Conservation (phyloP, 192 early-diverging fungal species). For the Coemansia sp. region DNA sequence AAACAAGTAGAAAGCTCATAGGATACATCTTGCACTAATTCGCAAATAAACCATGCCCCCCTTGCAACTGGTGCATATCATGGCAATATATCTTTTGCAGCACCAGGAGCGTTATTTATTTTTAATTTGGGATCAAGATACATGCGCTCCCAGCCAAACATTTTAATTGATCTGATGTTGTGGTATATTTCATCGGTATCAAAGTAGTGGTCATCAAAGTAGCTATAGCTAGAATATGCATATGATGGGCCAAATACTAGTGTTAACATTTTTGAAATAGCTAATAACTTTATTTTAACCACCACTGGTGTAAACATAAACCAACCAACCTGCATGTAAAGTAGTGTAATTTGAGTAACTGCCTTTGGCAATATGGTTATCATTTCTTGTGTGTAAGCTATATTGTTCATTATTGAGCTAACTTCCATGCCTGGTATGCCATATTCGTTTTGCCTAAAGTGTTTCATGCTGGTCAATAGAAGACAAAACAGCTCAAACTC, state of each 20-base stretch:
- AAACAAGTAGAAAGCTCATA: neutral
- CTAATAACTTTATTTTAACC: neutral
- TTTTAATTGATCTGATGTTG: too few species aligned
- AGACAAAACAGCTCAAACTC: slow-evolving; percentile 29
- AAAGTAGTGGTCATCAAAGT: neutral
- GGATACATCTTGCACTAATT: neutral
- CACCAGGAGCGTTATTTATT: neutral
- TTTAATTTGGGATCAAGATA: neutral
- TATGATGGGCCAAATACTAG: neutral
- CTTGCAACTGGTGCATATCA: neutral
- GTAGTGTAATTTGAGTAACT: neutral
- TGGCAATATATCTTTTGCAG: neutral
- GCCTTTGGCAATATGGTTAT: neutral
- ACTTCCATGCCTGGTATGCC: neutral
- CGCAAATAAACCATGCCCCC: neutral
- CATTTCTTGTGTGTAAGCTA: neutral
- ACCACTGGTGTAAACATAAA: neutral
- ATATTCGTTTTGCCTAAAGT: neutral
- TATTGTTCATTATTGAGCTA: neutral
- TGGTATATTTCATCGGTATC: neutral
- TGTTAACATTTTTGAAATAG: neutral
- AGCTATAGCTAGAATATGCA: neutral
- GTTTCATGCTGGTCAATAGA: slow-evolving; percentile 12
- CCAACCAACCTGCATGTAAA: neutral
- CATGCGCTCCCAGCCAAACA: too few species aligned